Evolutionary conservation across 441 rosid genomes (phyloP), one percentile per base, ranked within the genome.

Genomic region (Aleurites moluccanus): DNA sequence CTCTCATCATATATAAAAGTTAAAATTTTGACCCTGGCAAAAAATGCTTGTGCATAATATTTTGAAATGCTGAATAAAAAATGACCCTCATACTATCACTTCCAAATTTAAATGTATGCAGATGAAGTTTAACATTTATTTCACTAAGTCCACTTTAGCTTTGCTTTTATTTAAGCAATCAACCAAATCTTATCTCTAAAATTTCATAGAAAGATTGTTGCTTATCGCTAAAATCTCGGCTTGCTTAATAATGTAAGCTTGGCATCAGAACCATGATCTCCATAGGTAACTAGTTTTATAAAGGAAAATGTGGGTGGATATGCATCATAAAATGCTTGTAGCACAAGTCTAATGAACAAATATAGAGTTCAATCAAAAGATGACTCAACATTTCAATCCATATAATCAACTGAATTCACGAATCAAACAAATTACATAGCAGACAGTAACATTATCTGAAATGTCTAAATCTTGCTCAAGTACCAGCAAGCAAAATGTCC

Each of bases 401-500:
- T n/a, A 61, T 9, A 44, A 53, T n/a, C 45, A 53, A 28, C 33
- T 52, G 47, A 57, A 35, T 35, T 21, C n/a, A 35, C 40, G 2
- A 44, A 44, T 44, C n/a, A 50, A 18, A 25, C 2, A 64, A 0
- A 35, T 33, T 13, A 20, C 21, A 64, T 27, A 50, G 52, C 18
- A 63, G 33, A 6, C 47, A 72, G 10, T 20, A 4, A 33, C 20
- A 60, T 44, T 70, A 72, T 42, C 62, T 56, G 15, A 3, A 57
- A 56, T 38, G 30, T 16, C 27, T 42, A 40, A 64, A 64, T 79
- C 72, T 20, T 28, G 42, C 61, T 69, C 70, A 21, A 60, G n/a
- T 79, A 20, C 56, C 25, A n/a, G 52, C 67, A 57, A 57, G 60
- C 68, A 75, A 45, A 67, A 23, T 28, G 68, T 52, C 23, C 15